Evolutionary conservation across 2,329 filamentous ascomycete species (phyloP).

Genomic region (Chalaropsis ovoidea): DNA sequence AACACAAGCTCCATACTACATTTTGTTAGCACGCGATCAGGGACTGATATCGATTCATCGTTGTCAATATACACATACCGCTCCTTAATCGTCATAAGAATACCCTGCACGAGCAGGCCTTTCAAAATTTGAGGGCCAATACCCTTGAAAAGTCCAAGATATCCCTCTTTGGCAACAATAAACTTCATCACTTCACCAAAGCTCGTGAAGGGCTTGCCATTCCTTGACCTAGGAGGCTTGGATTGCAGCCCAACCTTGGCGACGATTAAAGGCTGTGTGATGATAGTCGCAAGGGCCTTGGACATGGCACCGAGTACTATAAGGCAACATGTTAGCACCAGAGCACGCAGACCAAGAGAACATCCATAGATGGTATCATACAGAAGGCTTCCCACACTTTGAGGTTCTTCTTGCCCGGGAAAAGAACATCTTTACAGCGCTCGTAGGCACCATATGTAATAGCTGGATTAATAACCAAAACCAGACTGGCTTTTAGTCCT

Average conservation of each 20-base stretch:
- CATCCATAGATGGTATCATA: constrained; percentile 39
- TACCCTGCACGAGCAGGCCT: constrained; percentile 83
- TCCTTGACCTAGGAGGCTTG: constrained; percentile 69
- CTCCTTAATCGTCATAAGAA: constrained; percentile 99
- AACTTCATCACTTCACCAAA: constrained; percentile 93
- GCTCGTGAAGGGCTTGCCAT: constrained; percentile 85
- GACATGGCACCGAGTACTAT: constrained; percentile 83
- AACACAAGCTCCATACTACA: constrained; percentile 76
- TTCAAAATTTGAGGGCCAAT: constrained; percentile 91
- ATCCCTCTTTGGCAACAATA: constrained; percentile 80
- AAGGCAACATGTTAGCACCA: not conserved
- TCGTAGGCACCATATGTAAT: constrained; percentile 98
- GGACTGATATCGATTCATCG: not conserved
- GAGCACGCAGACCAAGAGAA: not conserved
- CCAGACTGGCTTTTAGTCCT: constrained; percentile 88
- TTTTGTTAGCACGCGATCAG: constrained; percentile 5
- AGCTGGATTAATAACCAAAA: constrained; percentile 88
- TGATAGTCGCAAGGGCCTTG: constrained; percentile 82
- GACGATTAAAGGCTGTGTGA: constrained; percentile 90
- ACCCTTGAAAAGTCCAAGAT: constrained; percentile 83
- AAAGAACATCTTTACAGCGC: constrained; percentile 66
- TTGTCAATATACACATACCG: constrained; percentile 45
- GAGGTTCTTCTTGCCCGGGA: constrained; percentile 64
- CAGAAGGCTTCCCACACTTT: constrained; percentile 82
- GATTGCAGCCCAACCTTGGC: constrained; percentile 96